Evolutionary conservation across 2,329 filamentous ascomycete genomes (phyloP).

Genomic region (Purpureocillium lavendulum): DNA sequence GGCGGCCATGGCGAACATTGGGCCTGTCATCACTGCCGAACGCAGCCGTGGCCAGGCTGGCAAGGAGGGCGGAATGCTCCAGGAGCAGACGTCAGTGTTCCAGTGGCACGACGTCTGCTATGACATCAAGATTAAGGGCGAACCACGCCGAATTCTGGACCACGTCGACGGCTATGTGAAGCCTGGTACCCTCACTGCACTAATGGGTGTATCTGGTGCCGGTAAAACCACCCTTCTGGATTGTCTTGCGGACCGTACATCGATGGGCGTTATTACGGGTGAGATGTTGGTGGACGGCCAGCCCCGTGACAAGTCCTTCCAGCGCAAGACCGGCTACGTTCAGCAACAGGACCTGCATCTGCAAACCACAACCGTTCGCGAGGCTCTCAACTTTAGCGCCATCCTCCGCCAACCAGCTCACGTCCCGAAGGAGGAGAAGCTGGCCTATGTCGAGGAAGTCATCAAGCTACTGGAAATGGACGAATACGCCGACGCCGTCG

Average conservation of each 20-base stretch:
- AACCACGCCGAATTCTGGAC: constrained; percentile 69
- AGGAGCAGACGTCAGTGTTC: constrained; percentile 65
- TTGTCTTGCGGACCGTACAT: constrained; percentile 75
- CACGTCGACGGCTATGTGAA: constrained; percentile 91
- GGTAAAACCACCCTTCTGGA: constrained; percentile 89
- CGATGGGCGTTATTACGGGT: constrained; percentile 81
- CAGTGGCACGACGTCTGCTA: constrained; percentile 81
- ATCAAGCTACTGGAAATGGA: constrained; percentile 89
- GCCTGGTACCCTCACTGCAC: constrained; percentile 78
- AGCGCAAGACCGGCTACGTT: constrained; percentile 86
- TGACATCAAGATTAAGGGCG: constrained; percentile 67
- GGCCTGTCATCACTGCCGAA: constrained; percentile 37
- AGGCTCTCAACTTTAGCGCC: constrained; percentile 81
- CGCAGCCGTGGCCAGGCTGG: constrained; percentile 22
- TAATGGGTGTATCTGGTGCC: constrained; percentile 90
- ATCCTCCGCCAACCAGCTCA: constrained; percentile 73
- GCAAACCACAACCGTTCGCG: constrained; percentile 75
- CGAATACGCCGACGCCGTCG: constrained; percentile 80
- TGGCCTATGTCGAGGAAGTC: constrained; percentile 81
- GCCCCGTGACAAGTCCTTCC: constrained; percentile 72
- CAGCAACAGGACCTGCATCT: constrained; percentile 90
- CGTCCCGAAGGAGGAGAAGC: constrained; percentile 66
- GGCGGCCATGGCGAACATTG: constrained; percentile 40
- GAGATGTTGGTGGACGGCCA: constrained; percentile 64
- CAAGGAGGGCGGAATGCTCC: constrained; percentile 32